These are phyloP conservation scores for Cucumis melo DNA, from an alignment of 306 rosid genomes.

Conservation along the genomic window DNA sequence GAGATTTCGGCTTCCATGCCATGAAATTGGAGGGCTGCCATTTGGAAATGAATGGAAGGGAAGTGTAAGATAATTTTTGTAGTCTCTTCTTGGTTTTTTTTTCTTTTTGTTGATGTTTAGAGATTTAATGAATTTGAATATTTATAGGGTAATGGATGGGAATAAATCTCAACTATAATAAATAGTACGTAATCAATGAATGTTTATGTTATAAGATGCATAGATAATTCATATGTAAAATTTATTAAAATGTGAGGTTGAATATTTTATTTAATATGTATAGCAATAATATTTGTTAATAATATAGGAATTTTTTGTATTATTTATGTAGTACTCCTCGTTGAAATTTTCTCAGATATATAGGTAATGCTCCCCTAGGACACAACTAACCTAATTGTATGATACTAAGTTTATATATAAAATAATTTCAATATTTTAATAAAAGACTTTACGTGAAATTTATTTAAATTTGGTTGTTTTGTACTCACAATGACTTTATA, in stretches of 20 bases:
- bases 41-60: neutral
- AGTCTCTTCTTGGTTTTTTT: neutral
- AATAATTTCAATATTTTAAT: neutral
- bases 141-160: neutral
- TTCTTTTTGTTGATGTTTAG: neutral
- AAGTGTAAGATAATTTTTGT: neutral
- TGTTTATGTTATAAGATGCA: neutral
- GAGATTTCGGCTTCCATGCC: conserved; percentile 30
- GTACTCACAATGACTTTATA: neutral
- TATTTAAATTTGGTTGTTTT: neutral
- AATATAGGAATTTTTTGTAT: neutral
- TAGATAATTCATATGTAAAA: neutral
- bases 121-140: neutral
- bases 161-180: neutral
- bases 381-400: neutral
- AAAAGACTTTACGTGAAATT: neutral
- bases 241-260: neutral
- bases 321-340: neutral
- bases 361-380: neutral
- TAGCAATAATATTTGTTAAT: too few relatives aligned
- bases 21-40: conserved; percentile 15
- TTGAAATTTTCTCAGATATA: neutral
- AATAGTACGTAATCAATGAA: neutral
- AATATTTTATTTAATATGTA: too few relatives aligned
- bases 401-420: neutral